Conservation (phyloP, 805 yeast species). For the Barnettozyma siamensis region DNA sequence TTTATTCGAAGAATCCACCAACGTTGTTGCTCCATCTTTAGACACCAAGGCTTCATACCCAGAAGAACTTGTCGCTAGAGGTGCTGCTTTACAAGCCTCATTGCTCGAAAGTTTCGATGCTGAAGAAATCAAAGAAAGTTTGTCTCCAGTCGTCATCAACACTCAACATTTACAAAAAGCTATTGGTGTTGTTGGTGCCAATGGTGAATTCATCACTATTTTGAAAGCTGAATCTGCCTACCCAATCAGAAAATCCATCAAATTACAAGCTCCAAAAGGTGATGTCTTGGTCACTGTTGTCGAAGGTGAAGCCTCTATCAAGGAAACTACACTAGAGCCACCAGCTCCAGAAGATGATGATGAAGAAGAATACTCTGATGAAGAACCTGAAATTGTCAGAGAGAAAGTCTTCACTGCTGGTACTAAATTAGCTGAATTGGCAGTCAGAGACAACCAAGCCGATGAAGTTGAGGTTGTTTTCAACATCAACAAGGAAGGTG, state of each 20-base stretch:
- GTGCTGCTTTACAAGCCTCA: slow-evolving; percentile 96
- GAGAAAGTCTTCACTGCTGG: slow-evolving; percentile 72
- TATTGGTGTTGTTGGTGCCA: slow-evolving; percentile 74
- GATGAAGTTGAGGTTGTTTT: slow-evolving; percentile 59
- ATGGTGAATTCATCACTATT: slow-evolving; percentile 67
- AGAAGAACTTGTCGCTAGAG: slow-evolving; percentile 83
- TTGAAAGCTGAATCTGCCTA: slow-evolving; percentile 80
- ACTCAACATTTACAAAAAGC: slow-evolving; percentile 83
- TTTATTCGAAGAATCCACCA: slow-evolving; percentile 76
- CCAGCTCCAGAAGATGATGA: slow-evolving; percentile 47
- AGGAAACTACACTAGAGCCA: slow-evolving; percentile 73
- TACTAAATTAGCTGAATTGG: slow-evolving; percentile 69
- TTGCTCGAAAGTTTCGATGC: slow-evolving; percentile 74
- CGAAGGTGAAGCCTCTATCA: slow-evolving; percentile 81
- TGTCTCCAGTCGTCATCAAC: slow-evolving; percentile 77
- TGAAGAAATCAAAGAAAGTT: slow-evolving; percentile 74
- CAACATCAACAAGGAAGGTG: slow-evolving; percentile 55
- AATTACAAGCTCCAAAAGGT: slow-evolving; percentile 54
- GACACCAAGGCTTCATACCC: slow-evolving; percentile 82
- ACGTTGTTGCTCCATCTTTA: slow-evolving; percentile 66
- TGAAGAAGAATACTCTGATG: slow-evolving; percentile 56
- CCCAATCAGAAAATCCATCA: slow-evolving; percentile 77
- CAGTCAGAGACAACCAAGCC: slow-evolving; percentile 61
- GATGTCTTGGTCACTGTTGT: slow-evolving; percentile 64
- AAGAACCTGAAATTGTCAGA: slow-evolving; percentile 84